These are phyloP conservation scores for Candida glucosophila DNA, from an alignment of 1,139 yeast genomes.

Conservation along the genomic window DNA sequence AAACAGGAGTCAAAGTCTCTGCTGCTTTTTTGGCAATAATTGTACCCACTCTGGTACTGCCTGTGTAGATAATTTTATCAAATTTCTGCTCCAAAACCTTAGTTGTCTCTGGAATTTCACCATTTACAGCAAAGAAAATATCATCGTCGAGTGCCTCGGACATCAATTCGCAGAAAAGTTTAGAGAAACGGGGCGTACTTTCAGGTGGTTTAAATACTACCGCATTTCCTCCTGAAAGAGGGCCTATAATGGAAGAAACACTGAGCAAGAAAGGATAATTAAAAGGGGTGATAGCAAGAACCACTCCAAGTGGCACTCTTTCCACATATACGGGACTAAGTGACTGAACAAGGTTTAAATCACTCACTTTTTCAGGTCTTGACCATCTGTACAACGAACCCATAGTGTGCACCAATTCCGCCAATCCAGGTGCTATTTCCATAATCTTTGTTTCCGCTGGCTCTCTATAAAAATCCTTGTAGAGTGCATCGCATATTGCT, in stretches of 20 bases:
- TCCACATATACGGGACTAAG: constrained; percentile 46
- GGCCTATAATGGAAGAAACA: constrained; percentile 64
- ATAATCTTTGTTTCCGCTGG: constrained; percentile 50
- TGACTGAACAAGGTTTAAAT: constrained; percentile 37
- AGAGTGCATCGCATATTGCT: constrained; percentile 48
- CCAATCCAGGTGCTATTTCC: constrained; percentile 45
- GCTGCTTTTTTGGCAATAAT: constrained; percentile 79
- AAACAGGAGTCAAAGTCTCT: constrained; percentile 68
- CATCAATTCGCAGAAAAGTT: constrained; percentile 48
- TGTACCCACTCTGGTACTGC: constrained; percentile 68
- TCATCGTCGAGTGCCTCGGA: constrained; percentile 46
- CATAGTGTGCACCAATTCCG: constrained; percentile 56
- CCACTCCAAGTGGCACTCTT: constrained; percentile 67
- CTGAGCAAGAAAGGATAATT: constrained; percentile 73
- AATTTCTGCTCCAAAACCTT: constrained; percentile 57
- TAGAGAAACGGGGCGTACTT: constrained; percentile 54
- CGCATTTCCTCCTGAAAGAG: constrained; percentile 81
- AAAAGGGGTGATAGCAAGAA: constrained; percentile 74
- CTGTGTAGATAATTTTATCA: constrained; percentile 85
- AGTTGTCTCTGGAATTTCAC: constrained; percentile 65
- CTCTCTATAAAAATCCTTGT: constrained; percentile 59
- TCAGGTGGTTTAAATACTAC: constrained; percentile 81
- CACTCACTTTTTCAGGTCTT: constrained; percentile 41
- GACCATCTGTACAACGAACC: constrained; percentile 54
- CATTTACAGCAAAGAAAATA: constrained; percentile 57